A percentile compares a stretch with the other conserved stretches of the same genome.
These are phyloP conservation scores for Arachnomyces sp. DNA, from an alignment of 2,329 filamentous ascomycete genomes.

Conservation along the genomic window DNA sequence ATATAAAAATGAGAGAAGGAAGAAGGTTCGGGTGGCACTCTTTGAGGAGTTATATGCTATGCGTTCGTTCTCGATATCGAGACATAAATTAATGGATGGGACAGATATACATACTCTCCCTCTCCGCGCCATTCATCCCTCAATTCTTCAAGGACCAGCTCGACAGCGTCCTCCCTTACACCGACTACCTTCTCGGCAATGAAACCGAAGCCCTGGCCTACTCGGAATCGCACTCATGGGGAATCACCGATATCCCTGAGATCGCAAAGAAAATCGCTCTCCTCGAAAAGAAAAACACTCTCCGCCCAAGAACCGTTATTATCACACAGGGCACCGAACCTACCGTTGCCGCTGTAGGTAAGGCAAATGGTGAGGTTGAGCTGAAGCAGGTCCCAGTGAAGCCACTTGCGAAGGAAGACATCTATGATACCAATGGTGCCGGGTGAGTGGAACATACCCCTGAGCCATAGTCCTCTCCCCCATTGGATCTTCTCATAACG, in stretches of 20 bases:
- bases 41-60: no score
- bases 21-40: no score
- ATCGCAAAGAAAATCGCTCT: slow-evolving; percentile 81
- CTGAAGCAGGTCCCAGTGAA: slow-evolving; percentile 76
- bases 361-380: slow-evolving; percentile 56
- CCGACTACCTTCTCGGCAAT: slow-evolving; percentile 94
- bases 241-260: slow-evolving; percentile 68
- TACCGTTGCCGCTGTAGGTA: slow-evolving; percentile 70
- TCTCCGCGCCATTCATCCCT: slow-evolving; percentile 91
- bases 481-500: background rate
- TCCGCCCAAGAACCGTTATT: slow-evolving; percentile 77
- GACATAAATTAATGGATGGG: slow-evolving; percentile 3
- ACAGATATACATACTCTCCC: slow-evolving; percentile 71
- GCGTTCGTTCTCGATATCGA: background rate
- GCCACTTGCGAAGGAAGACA: slow-evolving; percentile 66
- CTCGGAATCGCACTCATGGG: slow-evolving; percentile 70
- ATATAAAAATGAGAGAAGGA: no score
- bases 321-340: slow-evolving; percentile 92
- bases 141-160: slow-evolving; percentile 98
- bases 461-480: background rate
- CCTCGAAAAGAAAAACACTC: slow-evolving; percentile 83
- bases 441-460: slow-evolving; percentile 42
- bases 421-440: slow-evolving; percentile 94
- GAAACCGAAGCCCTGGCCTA: slow-evolving; percentile 90
- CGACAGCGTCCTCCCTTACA: slow-evolving; percentile 79